Evolutionary conservation across 139 green algal species (phyloP).

Genomic region (Microglena sp.): DNA sequence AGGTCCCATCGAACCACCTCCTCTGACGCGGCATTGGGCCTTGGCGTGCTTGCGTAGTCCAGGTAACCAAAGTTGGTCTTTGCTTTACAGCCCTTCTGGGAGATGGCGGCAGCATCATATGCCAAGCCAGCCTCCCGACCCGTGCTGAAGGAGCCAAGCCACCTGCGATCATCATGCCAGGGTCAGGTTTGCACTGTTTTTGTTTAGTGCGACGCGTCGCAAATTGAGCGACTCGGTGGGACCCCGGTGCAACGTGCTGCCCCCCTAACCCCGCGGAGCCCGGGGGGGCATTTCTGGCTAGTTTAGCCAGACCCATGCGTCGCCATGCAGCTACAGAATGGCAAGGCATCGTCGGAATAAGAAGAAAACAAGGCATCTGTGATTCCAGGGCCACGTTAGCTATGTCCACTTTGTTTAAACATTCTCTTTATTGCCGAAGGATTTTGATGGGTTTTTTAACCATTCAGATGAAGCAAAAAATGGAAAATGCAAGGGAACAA

Average conservation of each 20-base stretch:
- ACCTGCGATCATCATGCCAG: slow-evolving; percentile 17
- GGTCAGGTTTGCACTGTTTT: neutral
- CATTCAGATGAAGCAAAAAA: too few relatives aligned
- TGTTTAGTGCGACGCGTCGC: neutral
- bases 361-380: neutral
- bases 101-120: slow-evolving; percentile 66
- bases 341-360: neutral
- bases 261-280: too few relatives aligned
- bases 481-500: too few relatives aligned
- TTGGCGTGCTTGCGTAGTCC: slow-evolving; percentile 2
- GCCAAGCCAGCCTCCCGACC: slow-evolving; percentile 50
- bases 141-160: slow-evolving; percentile 64
- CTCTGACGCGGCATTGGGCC: neutral
- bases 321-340: too few relatives aligned
- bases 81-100: slow-evolving; percentile 49
- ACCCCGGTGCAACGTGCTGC: too few relatives aligned
- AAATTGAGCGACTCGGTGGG: neutral
- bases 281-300: neutral
- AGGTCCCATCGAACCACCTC: slow-evolving; percentile 7
- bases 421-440: too few relatives aligned
- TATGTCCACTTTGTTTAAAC: neutral
- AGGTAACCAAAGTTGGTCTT: slow-evolving; percentile 28
- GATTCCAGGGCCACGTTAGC: neutral
- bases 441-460: too few relatives aligned
- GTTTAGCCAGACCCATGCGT: neutral